Conservation (phyloP, 768 basidiomycete species). For the Boletus fagicola region DNA sequence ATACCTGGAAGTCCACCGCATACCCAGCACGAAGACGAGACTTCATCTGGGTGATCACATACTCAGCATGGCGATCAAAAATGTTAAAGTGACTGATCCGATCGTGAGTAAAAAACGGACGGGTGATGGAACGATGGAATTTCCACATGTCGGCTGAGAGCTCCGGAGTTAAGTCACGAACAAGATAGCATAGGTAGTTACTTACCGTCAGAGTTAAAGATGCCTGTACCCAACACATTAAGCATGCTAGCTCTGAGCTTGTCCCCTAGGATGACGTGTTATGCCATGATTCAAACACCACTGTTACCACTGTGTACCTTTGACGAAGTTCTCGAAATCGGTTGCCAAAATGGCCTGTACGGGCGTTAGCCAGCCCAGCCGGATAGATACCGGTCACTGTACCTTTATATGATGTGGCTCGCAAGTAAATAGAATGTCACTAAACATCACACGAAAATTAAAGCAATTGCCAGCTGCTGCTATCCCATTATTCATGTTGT, state of each 20-base stretch:
- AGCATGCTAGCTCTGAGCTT: constrained; percentile 44
- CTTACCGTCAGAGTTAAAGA: constrained; percentile 68
- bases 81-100: constrained; percentile 58
- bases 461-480: constrained; percentile 41
- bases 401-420: constrained; percentile 56
- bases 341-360: constrained; percentile 46
- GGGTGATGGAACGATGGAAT: constrained; percentile 63
- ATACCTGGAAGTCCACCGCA: constrained; percentile 58
- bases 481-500: constrained; percentile 39
- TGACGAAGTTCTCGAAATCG: constrained; percentile 58
- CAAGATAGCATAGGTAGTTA: neutral
- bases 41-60: constrained; percentile 44
- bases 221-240: constrained; percentile 57
- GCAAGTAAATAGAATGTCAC: constrained; percentile 45
- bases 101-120: constrained; percentile 63
- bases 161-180: constrained; percentile 13
- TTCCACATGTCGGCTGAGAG: constrained; percentile 49
- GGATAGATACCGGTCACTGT: neutral
- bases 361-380: neutral
- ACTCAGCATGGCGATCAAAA: constrained; percentile 55
- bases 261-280: constrained; percentile 13
- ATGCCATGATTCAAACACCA: neutral
- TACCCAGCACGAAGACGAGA: constrained; percentile 48
- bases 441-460: constrained; percentile 46
- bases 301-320: constrained; percentile 38